A percentile compares a stretch with the other conserved stretches of the same genome.
Conservation (phyloP, 306 rosid genomes). For the Fragaria iinumae region DNA sequence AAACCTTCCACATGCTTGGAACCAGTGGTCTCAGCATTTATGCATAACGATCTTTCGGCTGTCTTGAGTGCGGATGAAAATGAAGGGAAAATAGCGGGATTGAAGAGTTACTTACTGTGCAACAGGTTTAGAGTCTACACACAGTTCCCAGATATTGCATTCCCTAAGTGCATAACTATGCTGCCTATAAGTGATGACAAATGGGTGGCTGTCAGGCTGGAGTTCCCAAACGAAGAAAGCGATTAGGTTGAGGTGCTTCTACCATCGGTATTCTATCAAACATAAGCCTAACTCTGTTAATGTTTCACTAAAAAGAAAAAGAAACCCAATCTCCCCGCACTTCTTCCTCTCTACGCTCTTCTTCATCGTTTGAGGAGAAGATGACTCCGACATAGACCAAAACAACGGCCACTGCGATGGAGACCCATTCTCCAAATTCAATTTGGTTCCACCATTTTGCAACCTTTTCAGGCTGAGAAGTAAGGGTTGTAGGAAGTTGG, state of each 20-base stretch:
- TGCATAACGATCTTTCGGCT: constrained; percentile 16
- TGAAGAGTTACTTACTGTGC: constrained; percentile 34
- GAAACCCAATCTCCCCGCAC: no score
- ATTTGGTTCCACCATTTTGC: no score
- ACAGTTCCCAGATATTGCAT: constrained; percentile 32
- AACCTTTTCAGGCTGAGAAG: no score
- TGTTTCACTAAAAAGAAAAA: no score
- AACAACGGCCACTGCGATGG: no score
- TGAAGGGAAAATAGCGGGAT: constrained; percentile 1
- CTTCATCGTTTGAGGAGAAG: no score
- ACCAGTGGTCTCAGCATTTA: neutral
- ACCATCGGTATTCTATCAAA: neutral
- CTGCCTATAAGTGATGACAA: constrained; percentile 42
- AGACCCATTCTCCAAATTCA: no score
- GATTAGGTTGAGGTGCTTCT: constrained; percentile 14
- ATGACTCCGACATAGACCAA: no score
- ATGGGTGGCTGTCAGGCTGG: constrained; percentile 47
- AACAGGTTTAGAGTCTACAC: constrained; percentile 48
- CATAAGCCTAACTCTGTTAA: no score
- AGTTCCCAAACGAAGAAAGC: constrained; percentile 39
- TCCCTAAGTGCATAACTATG: constrained; percentile 30
- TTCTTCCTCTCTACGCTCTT: no score
- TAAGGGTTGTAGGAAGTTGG: no score
- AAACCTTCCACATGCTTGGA: constrained; percentile 13
- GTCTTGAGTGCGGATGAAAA: constrained; percentile 15